Evolutionary conservation across 2,329 filamentous ascomycete species (phyloP).

Genomic region (Microascus cirrosus): DNA sequence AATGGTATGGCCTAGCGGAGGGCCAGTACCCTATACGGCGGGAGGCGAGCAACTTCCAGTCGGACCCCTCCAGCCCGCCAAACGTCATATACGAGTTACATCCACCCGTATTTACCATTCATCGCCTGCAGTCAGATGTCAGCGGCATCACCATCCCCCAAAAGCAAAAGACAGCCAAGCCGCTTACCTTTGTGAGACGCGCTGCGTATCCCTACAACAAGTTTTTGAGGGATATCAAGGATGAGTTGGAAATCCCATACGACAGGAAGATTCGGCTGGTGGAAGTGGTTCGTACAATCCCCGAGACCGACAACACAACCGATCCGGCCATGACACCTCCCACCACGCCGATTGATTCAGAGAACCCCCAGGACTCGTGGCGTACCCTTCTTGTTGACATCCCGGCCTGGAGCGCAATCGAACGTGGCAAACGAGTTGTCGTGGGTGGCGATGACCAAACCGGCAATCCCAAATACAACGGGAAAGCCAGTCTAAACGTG

Average conservation of each 20-base stretch:
- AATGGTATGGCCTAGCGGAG: constrained; percentile 70
- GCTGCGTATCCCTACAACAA: constrained; percentile 56
- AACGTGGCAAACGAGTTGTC: constrained; percentile 11
- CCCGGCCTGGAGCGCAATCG: constrained; percentile 38
- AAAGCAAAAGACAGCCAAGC: constrained; percentile 50
- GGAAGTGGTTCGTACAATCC: constrained; percentile 37
- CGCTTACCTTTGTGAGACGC: constrained; percentile 60
- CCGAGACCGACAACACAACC: constrained; percentile 18
- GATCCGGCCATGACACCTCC: constrained; percentile 15
- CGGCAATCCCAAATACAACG: constrained; percentile 66
- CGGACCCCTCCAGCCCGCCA: constrained; percentile 36
- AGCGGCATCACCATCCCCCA: constrained; percentile 46
- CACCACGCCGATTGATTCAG: constrained; percentile 22
- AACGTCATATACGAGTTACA: constrained; percentile 75
- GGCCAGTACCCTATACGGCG: constrained; percentile 64
- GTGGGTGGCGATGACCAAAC: constrained; percentile 48
- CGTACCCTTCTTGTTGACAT: constrained; percentile 31
- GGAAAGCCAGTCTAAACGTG: constrained; percentile 51
- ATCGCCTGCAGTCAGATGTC: constrained; percentile 59
- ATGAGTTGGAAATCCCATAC: constrained; percentile 52
- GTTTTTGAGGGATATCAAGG: constrained; percentile 70
- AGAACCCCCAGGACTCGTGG: constrained; percentile 22
- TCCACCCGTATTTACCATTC: constrained; percentile 74
- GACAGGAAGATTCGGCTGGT: constrained; percentile 69
- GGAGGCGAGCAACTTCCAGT: constrained; percentile 65